A percentile compares a stretch with the other conserved stretches of the same genome.
These are phyloP conservation scores for Rhinocladiella similis DNA, from an alignment of 2,329 filamentous ascomycete genomes.

Conservation along the genomic window DNA sequence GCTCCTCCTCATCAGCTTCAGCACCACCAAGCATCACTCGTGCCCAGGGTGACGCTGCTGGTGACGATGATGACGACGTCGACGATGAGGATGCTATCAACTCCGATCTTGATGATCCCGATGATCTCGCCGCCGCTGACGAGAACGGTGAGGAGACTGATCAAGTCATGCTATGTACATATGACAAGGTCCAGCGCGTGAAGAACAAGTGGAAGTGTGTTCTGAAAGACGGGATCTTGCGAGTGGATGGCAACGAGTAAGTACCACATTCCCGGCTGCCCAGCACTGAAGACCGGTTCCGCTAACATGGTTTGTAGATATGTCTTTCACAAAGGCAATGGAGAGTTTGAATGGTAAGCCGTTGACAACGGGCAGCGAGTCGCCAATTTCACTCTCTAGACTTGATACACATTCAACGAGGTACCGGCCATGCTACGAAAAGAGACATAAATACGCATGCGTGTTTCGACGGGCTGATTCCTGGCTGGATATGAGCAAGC, in stretches of 20 bases:
- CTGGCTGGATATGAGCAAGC: too few species aligned
- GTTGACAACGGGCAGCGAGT: too few species aligned
- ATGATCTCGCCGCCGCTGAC: slow-evolving; percentile 84
- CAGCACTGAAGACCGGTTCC: neutral
- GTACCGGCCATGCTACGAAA: too few species aligned
- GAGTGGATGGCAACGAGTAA: slow-evolving; percentile 86
- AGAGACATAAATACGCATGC: too few species aligned
- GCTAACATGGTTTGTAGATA: slow-evolving; percentile 56
- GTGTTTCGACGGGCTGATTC: too few species aligned
- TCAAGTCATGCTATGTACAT: slow-evolving; percentile 97
- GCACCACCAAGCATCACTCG: slow-evolving; percentile 23
- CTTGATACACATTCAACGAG: too few species aligned
- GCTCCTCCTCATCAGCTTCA: slow-evolving; percentile 16
- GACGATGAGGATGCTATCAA: slow-evolving; percentile 95
- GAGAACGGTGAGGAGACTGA: slow-evolving; percentile 81
- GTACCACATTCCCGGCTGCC: slow-evolving; percentile 34
- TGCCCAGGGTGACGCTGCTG: slow-evolving; percentile 58
- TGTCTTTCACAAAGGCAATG: slow-evolving; percentile 95
- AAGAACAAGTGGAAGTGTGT: slow-evolving; percentile 99
- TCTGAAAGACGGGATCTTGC: slow-evolving; percentile 93
- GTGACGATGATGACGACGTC: slow-evolving; percentile 56
- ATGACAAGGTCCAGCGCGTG: slow-evolving; percentile 97
- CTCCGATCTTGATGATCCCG: slow-evolving; percentile 92
- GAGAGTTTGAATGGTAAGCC: slow-evolving; percentile 92
- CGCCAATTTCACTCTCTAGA: too few species aligned